Percentiles rank a stretch among this genome's conserved stretches.
Conservation (phyloP, 805 yeast species). For the Hanseniaspora lindneri region DNA sequence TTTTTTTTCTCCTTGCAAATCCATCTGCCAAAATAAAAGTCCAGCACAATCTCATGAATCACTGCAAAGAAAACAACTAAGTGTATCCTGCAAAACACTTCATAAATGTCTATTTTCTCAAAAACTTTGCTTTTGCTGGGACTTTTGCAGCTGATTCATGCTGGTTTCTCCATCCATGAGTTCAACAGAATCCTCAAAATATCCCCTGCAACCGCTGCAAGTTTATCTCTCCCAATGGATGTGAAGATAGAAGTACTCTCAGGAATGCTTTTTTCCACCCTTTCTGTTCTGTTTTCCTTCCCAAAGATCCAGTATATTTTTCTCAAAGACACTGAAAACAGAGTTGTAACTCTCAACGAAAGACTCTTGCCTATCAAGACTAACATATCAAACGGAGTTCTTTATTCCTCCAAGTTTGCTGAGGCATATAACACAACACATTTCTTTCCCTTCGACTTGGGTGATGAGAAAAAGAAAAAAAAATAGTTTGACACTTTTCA, state of each 20-base stretch:
- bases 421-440: slow-evolving; percentile 24
- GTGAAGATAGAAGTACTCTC: slow-evolving; percentile 24
- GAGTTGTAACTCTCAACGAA: slow-evolving; percentile 19
- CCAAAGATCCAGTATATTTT: slow-evolving; percentile 22
- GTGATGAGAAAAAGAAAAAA: slow-evolving; percentile 21
- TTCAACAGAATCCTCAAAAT: slow-evolving; percentile 24
- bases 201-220: background rate
- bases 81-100: no score
- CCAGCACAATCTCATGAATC: no score
- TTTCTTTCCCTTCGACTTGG: slow-evolving; percentile 22
- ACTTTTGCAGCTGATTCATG: slow-evolving; percentile 21
- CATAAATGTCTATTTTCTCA: slow-evolving; percentile 15
- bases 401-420: slow-evolving; percentile 25
- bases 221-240: slow-evolving; percentile 23
- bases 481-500: background rate
- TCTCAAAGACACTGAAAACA: slow-evolving; percentile 19
- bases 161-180: slow-evolving; percentile 29
- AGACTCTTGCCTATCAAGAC: slow-evolving; percentile 25
- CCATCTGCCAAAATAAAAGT: no score
- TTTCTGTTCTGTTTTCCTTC: slow-evolving; percentile 24
- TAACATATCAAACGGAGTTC: slow-evolving; percentile 26
- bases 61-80: no score
- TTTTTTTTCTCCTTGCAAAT: no score
- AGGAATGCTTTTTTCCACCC: slow-evolving; percentile 22
- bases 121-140: slow-evolving; percentile 16